Conservation (phyloP, 2,329 filamentous ascomycete genomes). For the Aureobasidium sp. region DNA sequence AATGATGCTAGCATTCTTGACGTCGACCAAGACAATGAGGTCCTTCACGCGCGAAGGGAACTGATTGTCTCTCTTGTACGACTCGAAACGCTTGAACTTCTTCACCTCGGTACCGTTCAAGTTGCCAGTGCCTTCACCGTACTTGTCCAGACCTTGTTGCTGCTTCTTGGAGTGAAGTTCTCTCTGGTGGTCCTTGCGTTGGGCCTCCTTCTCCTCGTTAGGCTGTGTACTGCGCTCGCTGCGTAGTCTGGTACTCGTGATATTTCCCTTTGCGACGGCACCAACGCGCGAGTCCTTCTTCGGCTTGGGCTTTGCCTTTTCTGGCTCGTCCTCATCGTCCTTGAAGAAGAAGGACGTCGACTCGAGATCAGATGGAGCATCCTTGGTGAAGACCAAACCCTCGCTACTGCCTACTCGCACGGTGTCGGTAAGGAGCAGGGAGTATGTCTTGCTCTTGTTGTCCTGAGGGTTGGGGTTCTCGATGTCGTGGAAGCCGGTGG, state of each 20-base stretch:
- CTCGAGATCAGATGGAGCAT: constrained; percentile 84
- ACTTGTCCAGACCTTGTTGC: constrained; percentile 75
- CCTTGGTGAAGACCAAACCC: constrained; percentile 83
- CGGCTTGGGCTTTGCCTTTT: constrained; percentile 77
- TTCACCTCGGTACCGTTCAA: constrained; percentile 90
- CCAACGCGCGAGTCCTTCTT: constrained; percentile 78
- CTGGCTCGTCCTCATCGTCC: constrained; percentile 73
- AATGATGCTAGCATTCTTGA: constrained; percentile 82
- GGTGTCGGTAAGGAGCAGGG: constrained; percentile 85
- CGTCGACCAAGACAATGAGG: constrained; percentile 81
- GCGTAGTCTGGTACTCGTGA: constrained; percentile 85
- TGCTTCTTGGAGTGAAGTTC: constrained; percentile 84
- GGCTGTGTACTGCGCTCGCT: constrained; percentile 83
- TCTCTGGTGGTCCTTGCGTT: constrained; percentile 85
- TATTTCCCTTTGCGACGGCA: constrained; percentile 88
- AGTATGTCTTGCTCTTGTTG: constrained; percentile 83
- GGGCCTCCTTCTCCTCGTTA: constrained; percentile 83
- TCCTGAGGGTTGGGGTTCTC: constrained; percentile 82
- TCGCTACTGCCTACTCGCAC: constrained; percentile 77
- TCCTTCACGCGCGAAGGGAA: constrained; percentile 77
- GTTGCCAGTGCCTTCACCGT: constrained; percentile 75
- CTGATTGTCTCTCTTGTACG: constrained; percentile 96
- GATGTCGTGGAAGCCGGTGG: constrained; percentile 82
- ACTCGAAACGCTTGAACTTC: constrained; percentile 98
- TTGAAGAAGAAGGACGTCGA: constrained; percentile 98